A percentile compares a stretch with the other conserved stretches of the same genome.
Conservation (phyloP, 2,329 filamentous ascomycete genomes). For the Beauveria sp. region DNA sequence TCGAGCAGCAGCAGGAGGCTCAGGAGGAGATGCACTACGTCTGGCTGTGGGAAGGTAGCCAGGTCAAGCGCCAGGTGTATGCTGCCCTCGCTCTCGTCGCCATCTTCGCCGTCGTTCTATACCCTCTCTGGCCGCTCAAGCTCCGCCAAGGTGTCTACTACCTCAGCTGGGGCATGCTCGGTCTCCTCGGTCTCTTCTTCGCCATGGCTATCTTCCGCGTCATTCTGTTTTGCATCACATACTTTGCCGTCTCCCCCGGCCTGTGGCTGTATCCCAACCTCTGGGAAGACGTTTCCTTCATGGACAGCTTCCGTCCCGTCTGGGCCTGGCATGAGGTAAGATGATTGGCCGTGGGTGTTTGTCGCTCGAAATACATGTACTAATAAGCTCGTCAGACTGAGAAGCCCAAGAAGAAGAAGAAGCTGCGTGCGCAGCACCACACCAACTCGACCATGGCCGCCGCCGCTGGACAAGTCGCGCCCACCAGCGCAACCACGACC, state of each 20-base stretch:
- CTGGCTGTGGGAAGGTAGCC: constrained; percentile 91
- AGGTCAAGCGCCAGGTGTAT: constrained; percentile 90
- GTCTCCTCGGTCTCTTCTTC: constrained; percentile 88
- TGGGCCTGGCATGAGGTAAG: constrained; percentile 98
- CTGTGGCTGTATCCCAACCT: constrained; percentile 98
- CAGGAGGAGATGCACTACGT: constrained; percentile 86
- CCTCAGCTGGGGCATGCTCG: constrained; percentile 86
- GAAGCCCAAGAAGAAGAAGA: constrained; percentile 49
- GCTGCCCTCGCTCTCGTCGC: constrained; percentile 72
- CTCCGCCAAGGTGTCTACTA: constrained; percentile 95
- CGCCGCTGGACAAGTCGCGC: constrained; percentile 44
- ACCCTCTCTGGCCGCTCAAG: constrained; percentile 91
- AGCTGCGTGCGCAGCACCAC: constrained; percentile 30
- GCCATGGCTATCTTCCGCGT: constrained; percentile 95
- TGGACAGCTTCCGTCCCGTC: constrained; percentile 90
- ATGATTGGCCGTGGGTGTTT: constrained; percentile 9
- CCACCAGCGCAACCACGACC: constrained; percentile 48
- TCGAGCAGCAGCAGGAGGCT: constrained; percentile 92
- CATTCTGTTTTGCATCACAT: constrained; percentile 88
- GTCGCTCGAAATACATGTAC: not conserved
- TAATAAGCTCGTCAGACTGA: constrained; percentile 22
- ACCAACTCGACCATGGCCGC: constrained; percentile 41
- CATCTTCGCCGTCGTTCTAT: constrained; percentile 86
- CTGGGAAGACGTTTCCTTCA: constrained; percentile 97
- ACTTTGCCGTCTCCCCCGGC: constrained; percentile 76